Conservation (phyloP, 495 filamentous ascomycete species). For the Clavariopsis aquatica region DNA sequence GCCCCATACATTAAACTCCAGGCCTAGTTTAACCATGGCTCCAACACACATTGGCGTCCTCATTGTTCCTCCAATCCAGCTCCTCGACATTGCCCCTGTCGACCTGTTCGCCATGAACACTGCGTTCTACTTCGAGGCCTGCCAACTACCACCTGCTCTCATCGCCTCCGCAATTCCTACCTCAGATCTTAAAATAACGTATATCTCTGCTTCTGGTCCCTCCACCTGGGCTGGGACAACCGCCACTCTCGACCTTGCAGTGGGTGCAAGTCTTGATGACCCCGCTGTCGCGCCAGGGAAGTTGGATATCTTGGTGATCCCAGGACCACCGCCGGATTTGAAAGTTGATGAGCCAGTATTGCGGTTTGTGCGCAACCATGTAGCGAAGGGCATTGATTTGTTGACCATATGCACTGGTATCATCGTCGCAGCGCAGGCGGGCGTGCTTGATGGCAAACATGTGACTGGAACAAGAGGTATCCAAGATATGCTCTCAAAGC, state of each 20-base stretch:
- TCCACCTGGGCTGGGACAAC: slow-evolving; percentile 10
- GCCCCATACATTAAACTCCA: no score
- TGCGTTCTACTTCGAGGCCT: slow-evolving; percentile 24
- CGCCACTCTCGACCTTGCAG: slow-evolving; percentile 10
- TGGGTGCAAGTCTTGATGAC: slow-evolving; percentile 23
- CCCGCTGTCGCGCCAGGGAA: slow-evolving; percentile 26
- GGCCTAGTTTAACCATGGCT: slow-evolving; percentile 5
- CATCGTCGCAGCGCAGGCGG: slow-evolving; percentile 30
- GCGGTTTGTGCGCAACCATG: slow-evolving; percentile 30
- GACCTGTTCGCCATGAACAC: slow-evolving; percentile 39
- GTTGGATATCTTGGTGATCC: slow-evolving; percentile 34
- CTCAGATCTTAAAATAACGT: slow-evolving; percentile 20
- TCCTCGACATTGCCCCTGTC: slow-evolving; percentile 38
- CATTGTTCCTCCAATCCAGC: slow-evolving; percentile 33
- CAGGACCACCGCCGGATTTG: slow-evolving; percentile 24
- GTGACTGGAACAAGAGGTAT: slow-evolving; percentile 27
- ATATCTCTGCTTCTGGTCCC: slow-evolving; percentile 20
- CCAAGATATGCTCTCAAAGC: slow-evolving; percentile 15
- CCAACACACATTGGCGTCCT: slow-evolving; percentile 37
- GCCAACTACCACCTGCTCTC: slow-evolving; percentile 30
- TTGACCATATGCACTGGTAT: slow-evolving; percentile 32
- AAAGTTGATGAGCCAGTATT: slow-evolving; percentile 19
- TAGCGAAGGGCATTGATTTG: slow-evolving; percentile 24
- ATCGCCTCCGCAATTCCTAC: slow-evolving; percentile 22
- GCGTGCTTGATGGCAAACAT: slow-evolving; percentile 32